Evolutionary conservation across 805 yeast species (phyloP), one percentile per base, ranked within the genome.

Genomic region (Yarrowia deformans): DNA sequence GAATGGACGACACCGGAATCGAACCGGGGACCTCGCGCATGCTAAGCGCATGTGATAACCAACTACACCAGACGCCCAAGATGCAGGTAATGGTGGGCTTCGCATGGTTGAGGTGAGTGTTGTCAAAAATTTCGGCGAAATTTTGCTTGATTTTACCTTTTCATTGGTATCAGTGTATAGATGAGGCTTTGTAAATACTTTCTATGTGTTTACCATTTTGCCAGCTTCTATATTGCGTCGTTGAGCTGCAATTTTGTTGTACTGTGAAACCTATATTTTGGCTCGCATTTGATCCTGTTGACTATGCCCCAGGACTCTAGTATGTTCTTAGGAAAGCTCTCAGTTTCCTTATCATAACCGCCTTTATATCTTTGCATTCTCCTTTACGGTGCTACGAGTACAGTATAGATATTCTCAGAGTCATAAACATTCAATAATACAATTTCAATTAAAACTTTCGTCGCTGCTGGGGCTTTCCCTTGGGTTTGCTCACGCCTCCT

Each of bases 21-120:
- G 63, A 56, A 56, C 63, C 63, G 63, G 63, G 63, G 63, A 56
- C 63, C 63, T 56, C 63, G 63, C 63, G 63, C 63, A 56, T 56
- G 63, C 63, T 56, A 56, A 56, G 63, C 63, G 63, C 63, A 56
- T 56, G 63, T 56, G 63, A 56, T 56, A 56, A 56, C 63, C 63
- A 56, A 56, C 63, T 56, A 56, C 63, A 56, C 63, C 63, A 56
- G 63, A 56, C 63, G 63, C 63, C 63, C 61, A 54, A 37, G 60
- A 54, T 54, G 60, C 45, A 54, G 34, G 3, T 16, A n/a, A n/a
- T 16, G 58, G 60, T 54, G 60, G 60, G 60, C 18, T 54, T 6
- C 58, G 58, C n/a, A 8, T 8, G n/a, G 42, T 34, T 14, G 56
- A 4, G 56, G 1, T 12, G 29, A 8, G 3, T 13, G 23, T 23